Evolutionary conservation across 768 basidiomycete genomes (phyloP).

Genomic region (Plicaturopsis crispa): DNA sequence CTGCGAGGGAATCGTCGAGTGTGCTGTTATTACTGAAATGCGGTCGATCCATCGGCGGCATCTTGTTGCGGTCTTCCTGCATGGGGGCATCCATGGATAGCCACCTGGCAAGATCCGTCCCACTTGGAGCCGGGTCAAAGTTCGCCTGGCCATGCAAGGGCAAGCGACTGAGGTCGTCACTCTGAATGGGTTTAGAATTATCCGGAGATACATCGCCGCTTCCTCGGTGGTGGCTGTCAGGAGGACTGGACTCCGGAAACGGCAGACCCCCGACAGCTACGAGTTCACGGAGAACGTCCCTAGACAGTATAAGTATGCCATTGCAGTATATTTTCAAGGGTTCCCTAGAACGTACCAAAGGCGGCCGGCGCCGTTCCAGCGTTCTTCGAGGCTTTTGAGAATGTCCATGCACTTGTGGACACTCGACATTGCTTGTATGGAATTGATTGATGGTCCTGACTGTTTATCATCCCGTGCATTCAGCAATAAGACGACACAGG

Average conservation of each 20-base stretch:
- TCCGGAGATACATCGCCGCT: conserved; percentile 34
- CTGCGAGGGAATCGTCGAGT: no score
- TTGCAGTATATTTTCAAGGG: no score
- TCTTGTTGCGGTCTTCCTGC: no score
- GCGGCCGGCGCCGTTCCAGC: conserved; percentile 11
- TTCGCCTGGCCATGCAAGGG: conserved; percentile 30
- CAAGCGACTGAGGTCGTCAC: conserved; percentile 48
- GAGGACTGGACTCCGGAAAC: conserved; percentile 48
- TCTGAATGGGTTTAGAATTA: conserved; percentile 44
- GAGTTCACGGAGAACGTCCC: conserved; percentile 70
- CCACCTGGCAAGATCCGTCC: no score
- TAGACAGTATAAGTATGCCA: no score
- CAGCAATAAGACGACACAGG: conserved; percentile 37
- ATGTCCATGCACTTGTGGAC: conserved; percentile 31
- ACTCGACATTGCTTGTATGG: conserved; percentile 27
- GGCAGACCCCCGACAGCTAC: conserved; percentile 67
- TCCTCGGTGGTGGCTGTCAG: conserved; percentile 51
- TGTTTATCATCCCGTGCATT: conserved; percentile 33
- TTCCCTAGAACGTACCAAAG: conserved; percentile 11
- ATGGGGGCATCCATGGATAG: no score
- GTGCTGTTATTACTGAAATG: no score
- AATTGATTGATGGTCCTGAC: conserved; percentile 20
- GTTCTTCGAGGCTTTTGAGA: conserved; percentile 10
- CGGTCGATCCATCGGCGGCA: no score
- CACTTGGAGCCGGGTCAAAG: no score